phyloP scores from a whole-genome alignment of 1,284 basidiomycete genomes.

The Veloboletus limbatus region DNA sequence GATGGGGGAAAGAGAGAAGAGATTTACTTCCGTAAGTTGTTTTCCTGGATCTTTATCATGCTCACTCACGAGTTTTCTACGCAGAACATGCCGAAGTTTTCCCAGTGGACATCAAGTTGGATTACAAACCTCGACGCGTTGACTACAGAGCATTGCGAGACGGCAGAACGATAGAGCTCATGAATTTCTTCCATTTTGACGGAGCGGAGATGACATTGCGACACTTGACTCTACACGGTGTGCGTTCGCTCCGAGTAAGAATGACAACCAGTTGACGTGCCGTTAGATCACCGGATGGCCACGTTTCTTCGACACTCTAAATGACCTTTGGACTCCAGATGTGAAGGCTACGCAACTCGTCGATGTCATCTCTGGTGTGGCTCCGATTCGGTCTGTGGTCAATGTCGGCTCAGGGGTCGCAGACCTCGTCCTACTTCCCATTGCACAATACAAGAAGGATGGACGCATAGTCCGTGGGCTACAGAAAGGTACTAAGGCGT shows the following conservation, averaged over 20 bases:
- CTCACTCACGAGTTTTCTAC: conserved; percentile 2
- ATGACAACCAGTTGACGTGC: conserved; percentile 5
- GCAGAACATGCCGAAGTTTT: conserved; percentile 87
- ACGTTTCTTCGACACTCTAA: conserved; percentile 83
- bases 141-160: conserved; percentile 91
- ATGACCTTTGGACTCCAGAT: conserved; percentile 98
- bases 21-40: conserved; percentile 72
- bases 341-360: conserved; percentile 98
- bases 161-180: conserved; percentile 92
- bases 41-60: neutral
- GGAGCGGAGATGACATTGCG: conserved; percentile 97
- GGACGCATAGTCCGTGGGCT: conserved; percentile 89
- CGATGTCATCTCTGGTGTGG: conserved; percentile 95
- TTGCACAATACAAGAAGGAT: conserved; percentile 97
- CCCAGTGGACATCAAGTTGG: conserved; percentile 88
- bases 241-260: conserved; percentile 41
- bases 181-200: conserved; percentile 99
- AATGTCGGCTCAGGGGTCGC: conserved; percentile 97
- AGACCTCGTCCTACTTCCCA: conserved; percentile 91
- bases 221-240: conserved; percentile 88
- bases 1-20: conserved; percentile 44
- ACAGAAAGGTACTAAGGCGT: conserved; percentile 91
- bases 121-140: conserved; percentile 97
- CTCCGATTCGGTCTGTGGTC: conserved; percentile 92
- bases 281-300: conserved; percentile 85